These are phyloP conservation scores for Diaporthe citriasiana DNA, from an alignment of 2,329 filamentous ascomycete genomes.

Conservation along the genomic window DNA sequence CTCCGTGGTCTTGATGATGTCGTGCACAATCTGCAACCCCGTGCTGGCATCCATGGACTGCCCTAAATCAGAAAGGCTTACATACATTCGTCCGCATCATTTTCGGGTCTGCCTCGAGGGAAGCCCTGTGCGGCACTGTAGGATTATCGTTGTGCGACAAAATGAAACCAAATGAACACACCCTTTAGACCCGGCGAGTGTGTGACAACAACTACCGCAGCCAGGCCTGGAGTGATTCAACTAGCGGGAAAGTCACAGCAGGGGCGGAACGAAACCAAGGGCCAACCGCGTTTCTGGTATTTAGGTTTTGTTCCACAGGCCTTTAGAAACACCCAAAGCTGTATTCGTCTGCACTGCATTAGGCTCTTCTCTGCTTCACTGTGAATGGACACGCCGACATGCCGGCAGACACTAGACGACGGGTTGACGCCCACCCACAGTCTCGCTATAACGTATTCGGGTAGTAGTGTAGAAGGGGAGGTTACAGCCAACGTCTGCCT, in stretches of 20 bases:
- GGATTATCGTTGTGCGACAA: neutral
- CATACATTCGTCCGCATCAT: too few species aligned
- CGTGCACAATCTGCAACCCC: neutral
- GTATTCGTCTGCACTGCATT: slow-evolving; percentile 17
- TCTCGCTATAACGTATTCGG: slow-evolving; percentile 2
- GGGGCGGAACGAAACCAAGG: neutral
- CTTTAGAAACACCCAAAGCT: neutral
- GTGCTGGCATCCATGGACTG: neutral
- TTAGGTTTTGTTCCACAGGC: slow-evolving; percentile 7
- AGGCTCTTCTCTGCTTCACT: neutral
- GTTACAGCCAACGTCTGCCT: slow-evolving; percentile 13
- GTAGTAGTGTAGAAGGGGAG: neutral
- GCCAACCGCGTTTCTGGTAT: slow-evolving; percentile 1
- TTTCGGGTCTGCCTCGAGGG: neutral
- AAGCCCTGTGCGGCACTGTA: too few species aligned
- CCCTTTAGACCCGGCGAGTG: neutral
- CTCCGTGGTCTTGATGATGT: too few species aligned
- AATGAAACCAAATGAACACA: neutral
- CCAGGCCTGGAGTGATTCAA: neutral
- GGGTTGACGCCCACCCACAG: slow-evolving; percentile 1
- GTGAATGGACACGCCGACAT: slow-evolving; percentile 2
- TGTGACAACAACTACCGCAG: neutral
- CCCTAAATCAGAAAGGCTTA: too few species aligned
- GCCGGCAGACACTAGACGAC: slow-evolving; percentile 17
- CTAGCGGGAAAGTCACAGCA: neutral